Conservation (phyloP, 306 rosid genomes). For the Vicia villosa region DNA sequence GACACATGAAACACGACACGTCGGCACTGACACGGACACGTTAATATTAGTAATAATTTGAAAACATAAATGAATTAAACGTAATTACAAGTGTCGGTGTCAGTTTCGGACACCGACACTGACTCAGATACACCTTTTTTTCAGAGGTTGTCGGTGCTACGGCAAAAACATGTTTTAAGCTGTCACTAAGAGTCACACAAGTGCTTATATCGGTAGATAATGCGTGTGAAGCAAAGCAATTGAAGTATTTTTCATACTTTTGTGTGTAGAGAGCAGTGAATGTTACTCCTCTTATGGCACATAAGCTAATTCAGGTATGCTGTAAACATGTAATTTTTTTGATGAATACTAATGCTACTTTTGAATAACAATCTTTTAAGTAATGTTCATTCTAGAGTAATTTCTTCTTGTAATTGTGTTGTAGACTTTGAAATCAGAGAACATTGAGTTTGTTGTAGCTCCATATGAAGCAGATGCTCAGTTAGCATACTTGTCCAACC, state of each 20-base stretch:
- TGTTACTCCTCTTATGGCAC: slow-evolving; percentile 76
- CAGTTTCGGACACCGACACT: no score
- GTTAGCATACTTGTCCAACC: slow-evolving; percentile 72
- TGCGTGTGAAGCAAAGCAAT: slow-evolving; percentile 16
- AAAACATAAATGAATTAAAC: no score
- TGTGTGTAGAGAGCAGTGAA: slow-evolving; percentile 77
- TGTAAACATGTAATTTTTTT: slow-evolving; percentile 5
- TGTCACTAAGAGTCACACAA: neutral
- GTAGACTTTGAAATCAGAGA: slow-evolving; percentile 77
- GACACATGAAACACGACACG: no score
- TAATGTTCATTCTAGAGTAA: slow-evolving; percentile 23
- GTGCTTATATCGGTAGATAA: neutral
- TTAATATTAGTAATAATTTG: no score
- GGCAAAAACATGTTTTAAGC: no score
- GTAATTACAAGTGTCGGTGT: no score
- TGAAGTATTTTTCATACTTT: slow-evolving; percentile 12
- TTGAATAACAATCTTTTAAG: neutral
- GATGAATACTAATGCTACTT: slow-evolving; percentile 16
- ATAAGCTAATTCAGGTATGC: slow-evolving; percentile 74
- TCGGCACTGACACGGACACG: no score
- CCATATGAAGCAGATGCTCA: slow-evolving; percentile 99
- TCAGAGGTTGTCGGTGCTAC: no score
- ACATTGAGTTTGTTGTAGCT: slow-evolving; percentile 88
- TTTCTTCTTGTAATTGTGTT: slow-evolving; percentile 27
- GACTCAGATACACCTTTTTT: no score